Evolutionary conservation across 2,329 filamentous ascomycete genomes (phyloP), one percentile per base, ranked within the genome.

Genomic region (Zymoseptoria tritici): DNA sequence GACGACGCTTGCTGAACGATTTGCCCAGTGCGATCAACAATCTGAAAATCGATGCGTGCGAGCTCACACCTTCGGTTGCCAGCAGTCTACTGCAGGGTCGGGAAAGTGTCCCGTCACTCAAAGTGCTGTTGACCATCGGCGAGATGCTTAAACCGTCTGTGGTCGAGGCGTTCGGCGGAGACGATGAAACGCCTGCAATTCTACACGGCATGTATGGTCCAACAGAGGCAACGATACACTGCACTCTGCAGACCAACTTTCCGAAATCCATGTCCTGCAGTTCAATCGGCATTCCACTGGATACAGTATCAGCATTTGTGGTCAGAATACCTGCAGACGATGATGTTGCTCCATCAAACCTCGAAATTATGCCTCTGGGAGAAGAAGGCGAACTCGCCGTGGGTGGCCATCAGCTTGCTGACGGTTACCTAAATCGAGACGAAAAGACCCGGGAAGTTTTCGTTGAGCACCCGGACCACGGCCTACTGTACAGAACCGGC

Each of bases 181-280:
- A 78, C 9, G 69, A 73, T 0, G 70, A 70, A 0, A 75, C 74
- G 7, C 71, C 77, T 1, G 86, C 88, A 65, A 85, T 96, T 51
- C 79, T 97, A 0, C 92, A 90, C 82, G 92, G 87, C 36, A 96
- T 96, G 91, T 97, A 97, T 70, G 92, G 92, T 0, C 92, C 92
- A 1, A 97, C 92, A 0, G 92, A 97, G 75, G 90, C 90, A 7
- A 85, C 91, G 0, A 96, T 97, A 59, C 92, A 97, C 71, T 97
- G 90, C 71, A 95, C 90, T 0, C 74, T 94, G 4, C 86, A 90
- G 64, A 78, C 86, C 0, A 76, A 79, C 0, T 86, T 95, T 67
- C 70, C 76, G 5, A 77, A 79, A 4, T 72, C 74, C 20, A 83
- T 82, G 7, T 79, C 83, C 2, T 83, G 85, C 4, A 82, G 83